Evolutionary conservation across 371 early-diverging fungal species (phyloP).

Genomic region (Nematocida ironsii): DNA sequence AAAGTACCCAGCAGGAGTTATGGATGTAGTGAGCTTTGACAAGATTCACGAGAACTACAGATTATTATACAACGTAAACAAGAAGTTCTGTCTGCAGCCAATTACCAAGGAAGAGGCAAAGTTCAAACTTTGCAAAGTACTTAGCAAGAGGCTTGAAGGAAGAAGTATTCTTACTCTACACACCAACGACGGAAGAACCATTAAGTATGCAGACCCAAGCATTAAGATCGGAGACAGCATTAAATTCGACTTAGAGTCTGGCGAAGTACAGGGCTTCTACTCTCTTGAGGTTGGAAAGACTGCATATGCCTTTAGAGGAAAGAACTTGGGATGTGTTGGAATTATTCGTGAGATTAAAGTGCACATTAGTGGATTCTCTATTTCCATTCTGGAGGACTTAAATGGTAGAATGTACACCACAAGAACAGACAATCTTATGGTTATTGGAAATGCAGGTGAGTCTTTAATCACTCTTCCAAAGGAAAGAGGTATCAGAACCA

Average conservation of each 20-base stretch:
- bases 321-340: constrained; percentile 97
- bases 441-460: constrained; percentile 77
- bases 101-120: constrained; percentile 94
- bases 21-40: constrained; percentile 96
- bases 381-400: constrained; percentile 84
- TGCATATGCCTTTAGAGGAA: constrained; percentile 91
- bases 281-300: constrained; percentile 91
- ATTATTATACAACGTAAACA: constrained; percentile 94
- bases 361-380: constrained; percentile 91
- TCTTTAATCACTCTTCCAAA: constrained; percentile 69
- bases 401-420: constrained; percentile 82
- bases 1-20: constrained; percentile 97
- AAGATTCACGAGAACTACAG: constrained; percentile 98
- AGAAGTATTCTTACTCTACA: constrained; percentile 89
- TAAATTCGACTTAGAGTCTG: constrained; percentile 85
- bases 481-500: constrained; percentile 66
- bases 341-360: constrained; percentile 89
- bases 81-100: constrained; percentile 96
- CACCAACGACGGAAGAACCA: constrained; percentile 97
- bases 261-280: constrained; percentile 85
- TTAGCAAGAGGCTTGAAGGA: constrained; percentile 82
- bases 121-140: constrained; percentile 97
- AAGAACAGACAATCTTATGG: constrained; percentile 82
- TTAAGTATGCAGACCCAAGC: constrained; percentile 97
- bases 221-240: constrained; percentile 97